phyloP scores from a whole-genome alignment of 331 rosid species.

The Dryas integrifolia region DNA sequence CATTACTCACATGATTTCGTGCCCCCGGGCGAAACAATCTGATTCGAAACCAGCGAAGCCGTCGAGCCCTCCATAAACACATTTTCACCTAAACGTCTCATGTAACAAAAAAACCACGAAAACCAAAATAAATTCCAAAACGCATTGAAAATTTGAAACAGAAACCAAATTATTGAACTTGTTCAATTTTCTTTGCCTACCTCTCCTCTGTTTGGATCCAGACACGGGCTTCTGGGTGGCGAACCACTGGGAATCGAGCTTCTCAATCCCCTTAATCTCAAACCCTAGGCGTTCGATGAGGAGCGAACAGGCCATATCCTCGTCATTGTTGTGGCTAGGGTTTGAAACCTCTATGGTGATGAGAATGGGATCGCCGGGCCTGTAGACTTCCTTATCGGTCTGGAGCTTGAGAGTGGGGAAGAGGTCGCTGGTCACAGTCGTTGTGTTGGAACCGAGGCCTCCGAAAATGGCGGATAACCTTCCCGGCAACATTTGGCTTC shows the following conservation, averaged over 20 bases:
- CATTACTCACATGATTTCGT: constrained; percentile 72
- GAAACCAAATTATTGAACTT: background rate
- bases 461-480: constrained; percentile 68
- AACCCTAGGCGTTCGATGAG: constrained; percentile 73
- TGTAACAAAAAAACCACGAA: constrained; percentile 11
- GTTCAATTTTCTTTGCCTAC: constrained; percentile 23
- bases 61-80: constrained; percentile 69
- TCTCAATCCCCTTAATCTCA: constrained; percentile 80
- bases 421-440: constrained; percentile 30
- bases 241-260: constrained; percentile 88
- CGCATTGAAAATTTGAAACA: background rate
- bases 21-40: constrained; percentile 64
- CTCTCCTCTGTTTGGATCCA: constrained; percentile 84
- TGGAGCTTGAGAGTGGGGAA: constrained; percentile 60
- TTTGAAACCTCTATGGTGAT: constrained; percentile 71
- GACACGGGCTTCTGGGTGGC: constrained; percentile 71
- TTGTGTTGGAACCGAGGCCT: constrained; percentile 41
- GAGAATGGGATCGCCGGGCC: constrained; percentile 85
- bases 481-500: constrained; percentile 55
- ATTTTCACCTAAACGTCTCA: constrained; percentile 61
- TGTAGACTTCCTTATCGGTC: constrained; percentile 70
- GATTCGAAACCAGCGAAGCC: constrained; percentile 63
- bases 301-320: constrained; percentile 43
- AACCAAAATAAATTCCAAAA: background rate
- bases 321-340: constrained; percentile 30